Evolutionary conservation across 805 yeast genomes (phyloP).

Genomic region (Candida argentea): DNA sequence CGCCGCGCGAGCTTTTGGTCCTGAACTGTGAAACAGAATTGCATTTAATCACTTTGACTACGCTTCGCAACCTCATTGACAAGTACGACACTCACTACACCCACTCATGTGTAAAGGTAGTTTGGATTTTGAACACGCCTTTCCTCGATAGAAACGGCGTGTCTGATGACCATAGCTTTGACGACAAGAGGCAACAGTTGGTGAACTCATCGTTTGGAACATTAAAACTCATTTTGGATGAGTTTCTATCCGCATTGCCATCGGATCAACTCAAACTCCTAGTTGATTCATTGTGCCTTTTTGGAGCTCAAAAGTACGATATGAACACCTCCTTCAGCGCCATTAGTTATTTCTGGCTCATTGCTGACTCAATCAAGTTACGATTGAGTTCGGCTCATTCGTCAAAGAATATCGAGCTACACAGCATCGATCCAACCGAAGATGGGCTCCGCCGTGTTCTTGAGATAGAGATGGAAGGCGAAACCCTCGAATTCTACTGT

Average conservation of each 20-base stretch:
- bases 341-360: conserved; percentile 84
- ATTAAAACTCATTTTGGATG: conserved; percentile 75
- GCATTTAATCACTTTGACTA: conserved; percentile 48
- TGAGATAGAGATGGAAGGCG: conserved; percentile 8
- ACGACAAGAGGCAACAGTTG: conserved; percentile 34
- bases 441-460: conserved; percentile 1
- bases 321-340: conserved; percentile 86
- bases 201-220: conserved; percentile 70
- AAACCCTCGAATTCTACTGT: conserved; percentile 13
- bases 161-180: conserved; percentile 11
- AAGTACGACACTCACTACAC: conserved; percentile 55
- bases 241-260: conserved; percentile 69
- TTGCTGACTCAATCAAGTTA: conserved; percentile 57
- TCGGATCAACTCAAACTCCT: conserved; percentile 49
- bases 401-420: conserved; percentile 1
- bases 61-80: conserved; percentile 65
- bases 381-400: conserved; percentile 4
- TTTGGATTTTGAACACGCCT: conserved; percentile 51
- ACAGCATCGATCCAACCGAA: conserved; percentile 1
- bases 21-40: conserved; percentile 60
- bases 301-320: conserved; percentile 62
- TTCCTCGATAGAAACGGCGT: too few relatives aligned
- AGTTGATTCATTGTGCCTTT: conserved; percentile 62
- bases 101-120: conserved; percentile 66
- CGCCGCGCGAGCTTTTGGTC: conserved; percentile 32